phyloP scores from a whole-genome alignment of 2,329 filamentous ascomycete genomes.

The Fusarium sp. region DNA sequence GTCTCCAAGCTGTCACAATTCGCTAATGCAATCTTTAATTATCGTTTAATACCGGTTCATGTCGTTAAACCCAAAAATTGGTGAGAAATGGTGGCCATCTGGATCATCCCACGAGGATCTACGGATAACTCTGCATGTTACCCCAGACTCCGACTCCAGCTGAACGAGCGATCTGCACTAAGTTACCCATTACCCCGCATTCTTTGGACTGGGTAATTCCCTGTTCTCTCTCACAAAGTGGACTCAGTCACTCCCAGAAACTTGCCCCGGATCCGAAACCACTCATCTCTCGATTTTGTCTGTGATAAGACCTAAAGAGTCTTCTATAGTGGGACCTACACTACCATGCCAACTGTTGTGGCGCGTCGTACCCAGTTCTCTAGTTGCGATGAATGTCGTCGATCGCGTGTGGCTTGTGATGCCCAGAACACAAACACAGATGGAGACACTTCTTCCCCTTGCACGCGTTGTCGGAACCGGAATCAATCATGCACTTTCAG shows the following conservation, averaged over 20 bases:
- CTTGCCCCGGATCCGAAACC: constrained; percentile 29
- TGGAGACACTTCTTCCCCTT: constrained; percentile 74
- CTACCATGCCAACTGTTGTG: constrained; percentile 37
- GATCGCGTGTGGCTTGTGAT: constrained; percentile 51
- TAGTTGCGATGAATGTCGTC: constrained; percentile 51
- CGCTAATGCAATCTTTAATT: not conserved
- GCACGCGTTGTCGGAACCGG: constrained; percentile 67
- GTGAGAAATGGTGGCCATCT: not conserved
- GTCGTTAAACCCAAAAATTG: not conserved
- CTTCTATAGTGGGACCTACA: not conserved
- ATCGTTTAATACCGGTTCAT: not conserved
- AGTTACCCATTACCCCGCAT: constrained; percentile 46
- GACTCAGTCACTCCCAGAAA: not conserved
- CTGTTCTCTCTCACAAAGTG: constrained; percentile 5
- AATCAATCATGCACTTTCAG: constrained; percentile 49
- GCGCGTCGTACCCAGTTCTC: constrained; percentile 54
- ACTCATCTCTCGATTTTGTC: not conserved
- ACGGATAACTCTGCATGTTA: constrained; percentile 7
- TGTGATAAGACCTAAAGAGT: not conserved
- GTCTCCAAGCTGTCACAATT: not conserved
- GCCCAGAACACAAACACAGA: constrained; percentile 57
- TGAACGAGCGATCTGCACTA: constrained; percentile 30
- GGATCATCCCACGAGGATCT: not conserved
- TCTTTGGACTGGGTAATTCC: not conserved
- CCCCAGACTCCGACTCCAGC: constrained; percentile 27